Conservation (phyloP, 306 rosid species). For the Delonix regia region DNA sequence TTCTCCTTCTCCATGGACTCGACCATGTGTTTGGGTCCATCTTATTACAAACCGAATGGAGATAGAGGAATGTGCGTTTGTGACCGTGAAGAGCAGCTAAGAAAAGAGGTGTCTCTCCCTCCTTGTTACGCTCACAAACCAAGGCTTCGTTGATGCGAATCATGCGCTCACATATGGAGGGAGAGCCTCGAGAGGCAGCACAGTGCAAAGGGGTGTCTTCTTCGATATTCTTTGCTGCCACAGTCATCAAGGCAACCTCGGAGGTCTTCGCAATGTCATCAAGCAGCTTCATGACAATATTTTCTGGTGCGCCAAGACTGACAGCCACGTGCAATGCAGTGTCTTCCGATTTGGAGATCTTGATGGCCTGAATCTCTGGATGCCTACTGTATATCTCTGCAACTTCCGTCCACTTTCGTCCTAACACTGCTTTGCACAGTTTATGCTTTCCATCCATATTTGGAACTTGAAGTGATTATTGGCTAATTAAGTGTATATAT, state of each 20-base stretch:
- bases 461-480: not conserved
- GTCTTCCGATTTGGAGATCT: slow-evolving; percentile 14
- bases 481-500: too few relatives aligned
- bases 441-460: not conserved
- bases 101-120: slow-evolving; percentile 27
- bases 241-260: not conserved
- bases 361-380: not conserved
- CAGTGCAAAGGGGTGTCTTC: slow-evolving; percentile 46
- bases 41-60: slow-evolving; percentile 11
- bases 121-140: slow-evolving; percentile 29
- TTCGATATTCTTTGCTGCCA: not conserved
- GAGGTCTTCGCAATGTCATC: not conserved
- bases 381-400: not conserved
- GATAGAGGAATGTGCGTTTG: slow-evolving; percentile 34
- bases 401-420: slow-evolving; percentile 11
- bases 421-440: not conserved
- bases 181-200: not conserved
- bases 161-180: slow-evolving; percentile 32
- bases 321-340: slow-evolving; percentile 22
- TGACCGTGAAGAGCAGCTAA: not conserved
- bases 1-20: not conserved
- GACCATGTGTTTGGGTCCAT: not conserved
- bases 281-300: slow-evolving; percentile 11
- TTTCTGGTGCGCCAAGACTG: slow-evolving; percentile 13
- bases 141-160: not conserved